Evolutionary conservation across 371 early-diverging fungal genomes (phyloP).

Genomic region (Zychaea mexicana): DNA sequence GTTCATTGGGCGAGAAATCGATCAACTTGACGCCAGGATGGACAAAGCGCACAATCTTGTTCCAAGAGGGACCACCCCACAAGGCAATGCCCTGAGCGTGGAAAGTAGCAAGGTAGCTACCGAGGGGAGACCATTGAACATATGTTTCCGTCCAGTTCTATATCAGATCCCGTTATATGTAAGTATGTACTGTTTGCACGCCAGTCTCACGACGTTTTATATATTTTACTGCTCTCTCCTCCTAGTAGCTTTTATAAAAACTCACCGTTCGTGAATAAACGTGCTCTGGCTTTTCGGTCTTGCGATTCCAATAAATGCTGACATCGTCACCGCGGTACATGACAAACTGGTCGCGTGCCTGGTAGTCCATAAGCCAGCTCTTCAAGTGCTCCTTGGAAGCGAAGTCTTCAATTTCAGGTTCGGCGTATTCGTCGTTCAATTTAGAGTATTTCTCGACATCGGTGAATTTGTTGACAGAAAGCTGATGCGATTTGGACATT

Average conservation of each 20-base stretch:
- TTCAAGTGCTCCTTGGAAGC: constrained; percentile 86
- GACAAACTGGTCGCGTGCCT: constrained; percentile 92
- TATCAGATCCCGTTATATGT: too few relatives aligned
- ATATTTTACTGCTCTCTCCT: background rate
- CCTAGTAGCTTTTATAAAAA: background rate
- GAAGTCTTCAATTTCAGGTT: constrained; percentile 70
- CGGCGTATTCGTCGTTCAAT: constrained; percentile 77
- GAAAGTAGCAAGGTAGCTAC: constrained; percentile 92
- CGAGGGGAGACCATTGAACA: constrained; percentile 93
- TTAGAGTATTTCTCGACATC: constrained; percentile 86
- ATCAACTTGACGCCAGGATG: constrained; percentile 91
- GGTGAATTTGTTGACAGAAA: constrained; percentile 87
- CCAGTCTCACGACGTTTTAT: too few relatives aligned
- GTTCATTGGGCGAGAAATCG: constrained; percentile 94
- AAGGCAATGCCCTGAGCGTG: constrained; percentile 94
- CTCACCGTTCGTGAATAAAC: constrained; percentile 69
- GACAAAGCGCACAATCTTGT: constrained; percentile 87
- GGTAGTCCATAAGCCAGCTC: constrained; percentile 88
- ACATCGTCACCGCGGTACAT: constrained; percentile 86
- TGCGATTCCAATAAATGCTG: constrained; percentile 89
- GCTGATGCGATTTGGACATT: constrained; percentile 82
- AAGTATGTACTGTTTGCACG: too few relatives aligned
- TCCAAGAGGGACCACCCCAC: constrained; percentile 96
- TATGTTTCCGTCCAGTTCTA: constrained; percentile 95
- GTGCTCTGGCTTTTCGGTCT: constrained; percentile 81